These are phyloP conservation scores for Escovopsis sp. DNA, from an alignment of 2,329 filamentous ascomycete genomes.

Conservation along the genomic window DNA sequence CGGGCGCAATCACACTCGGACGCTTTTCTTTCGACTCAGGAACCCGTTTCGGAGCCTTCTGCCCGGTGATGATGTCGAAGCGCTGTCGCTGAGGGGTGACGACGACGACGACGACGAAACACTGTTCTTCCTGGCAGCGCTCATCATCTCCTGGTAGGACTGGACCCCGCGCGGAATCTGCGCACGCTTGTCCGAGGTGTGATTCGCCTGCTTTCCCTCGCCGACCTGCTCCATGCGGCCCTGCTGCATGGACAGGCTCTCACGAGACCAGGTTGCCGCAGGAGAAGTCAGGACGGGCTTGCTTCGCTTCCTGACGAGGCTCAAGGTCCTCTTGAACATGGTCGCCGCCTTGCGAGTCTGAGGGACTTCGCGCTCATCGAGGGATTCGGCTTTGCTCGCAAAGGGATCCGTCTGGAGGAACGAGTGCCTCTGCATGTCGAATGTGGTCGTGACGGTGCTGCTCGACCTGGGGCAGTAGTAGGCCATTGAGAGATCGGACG, in stretches of 20 bases:
- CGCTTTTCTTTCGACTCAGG: conserved; percentile 25
- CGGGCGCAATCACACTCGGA: conserved; percentile 17
- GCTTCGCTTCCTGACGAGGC: conserved; percentile 40
- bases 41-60: conserved; percentile 22
- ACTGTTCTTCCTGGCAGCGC: conserved; percentile 27
- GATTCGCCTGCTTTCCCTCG: conserved; percentile 16
- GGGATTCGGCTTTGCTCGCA: conserved; percentile 16
- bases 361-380: conserved; percentile 14
- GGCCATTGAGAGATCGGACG: conserved; percentile 19
- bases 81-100: conserved; percentile 10
- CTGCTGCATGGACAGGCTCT: conserved; percentile 16
- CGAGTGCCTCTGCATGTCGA: conserved; percentile 26
- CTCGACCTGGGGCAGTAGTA: conserved; percentile 28
- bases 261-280: conserved; percentile 20
- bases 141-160: conserved; percentile 34
- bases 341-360: conserved; percentile 29
- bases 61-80: conserved; percentile 13
- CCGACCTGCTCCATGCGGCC: conserved; percentile 20
- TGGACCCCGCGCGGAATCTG: conserved; percentile 14
- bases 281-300: conserved; percentile 28
- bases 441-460: conserved; percentile 24
- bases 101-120: conserved; percentile 5
- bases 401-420: conserved; percentile 43
- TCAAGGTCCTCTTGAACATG: conserved; percentile 39
- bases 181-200: conserved; percentile 13